Conservation (phyloP, 495 filamentous ascomycete species). For the Chaetomium cochliodes region DNA sequence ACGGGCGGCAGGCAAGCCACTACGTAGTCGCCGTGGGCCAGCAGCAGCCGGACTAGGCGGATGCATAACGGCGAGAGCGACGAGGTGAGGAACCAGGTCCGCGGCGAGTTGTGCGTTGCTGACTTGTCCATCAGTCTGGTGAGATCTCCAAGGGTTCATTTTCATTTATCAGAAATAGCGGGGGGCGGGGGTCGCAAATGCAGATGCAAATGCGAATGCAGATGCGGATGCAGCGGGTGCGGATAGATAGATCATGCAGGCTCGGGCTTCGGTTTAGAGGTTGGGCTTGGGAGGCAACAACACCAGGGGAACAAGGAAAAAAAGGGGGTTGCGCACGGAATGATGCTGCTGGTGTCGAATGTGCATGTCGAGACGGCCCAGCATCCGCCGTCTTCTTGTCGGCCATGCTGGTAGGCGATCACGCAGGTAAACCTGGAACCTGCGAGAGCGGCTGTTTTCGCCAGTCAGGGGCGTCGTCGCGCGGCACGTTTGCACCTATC, state of each 20-base stretch:
- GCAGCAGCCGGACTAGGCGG: constrained; percentile 67
- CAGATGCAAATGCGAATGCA: constrained; percentile 5
- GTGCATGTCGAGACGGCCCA: constrained; percentile 46
- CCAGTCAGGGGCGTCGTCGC: constrained; percentile 9
- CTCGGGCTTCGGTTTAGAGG: too few species aligned
- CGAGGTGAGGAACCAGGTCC: constrained; percentile 86
- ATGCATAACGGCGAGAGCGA: constrained; percentile 75
- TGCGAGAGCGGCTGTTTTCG: background rate
- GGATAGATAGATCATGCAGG: too few species aligned
- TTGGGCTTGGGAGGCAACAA: background rate
- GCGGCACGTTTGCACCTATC: constrained; percentile 15
- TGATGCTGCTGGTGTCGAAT: constrained; percentile 48
- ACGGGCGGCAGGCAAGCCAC: constrained; percentile 71
- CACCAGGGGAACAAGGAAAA: constrained; percentile 6
- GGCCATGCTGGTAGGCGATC: constrained; percentile 31
- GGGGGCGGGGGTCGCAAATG: constrained; percentile 1
- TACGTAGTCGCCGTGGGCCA: constrained; percentile 83
- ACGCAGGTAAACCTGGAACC: background rate
- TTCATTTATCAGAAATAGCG: background rate
- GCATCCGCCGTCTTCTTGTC: constrained; percentile 34
- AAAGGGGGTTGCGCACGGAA: constrained; percentile 45
- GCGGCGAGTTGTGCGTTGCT: constrained; percentile 59
- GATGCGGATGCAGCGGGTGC: background rate
- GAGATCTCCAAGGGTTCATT: background rate
- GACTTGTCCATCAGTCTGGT: constrained; percentile 41